Evolutionary conservation across 192 early-diverging fungal species (phyloP).

Genomic region (Allomyces javanicus): DNA sequence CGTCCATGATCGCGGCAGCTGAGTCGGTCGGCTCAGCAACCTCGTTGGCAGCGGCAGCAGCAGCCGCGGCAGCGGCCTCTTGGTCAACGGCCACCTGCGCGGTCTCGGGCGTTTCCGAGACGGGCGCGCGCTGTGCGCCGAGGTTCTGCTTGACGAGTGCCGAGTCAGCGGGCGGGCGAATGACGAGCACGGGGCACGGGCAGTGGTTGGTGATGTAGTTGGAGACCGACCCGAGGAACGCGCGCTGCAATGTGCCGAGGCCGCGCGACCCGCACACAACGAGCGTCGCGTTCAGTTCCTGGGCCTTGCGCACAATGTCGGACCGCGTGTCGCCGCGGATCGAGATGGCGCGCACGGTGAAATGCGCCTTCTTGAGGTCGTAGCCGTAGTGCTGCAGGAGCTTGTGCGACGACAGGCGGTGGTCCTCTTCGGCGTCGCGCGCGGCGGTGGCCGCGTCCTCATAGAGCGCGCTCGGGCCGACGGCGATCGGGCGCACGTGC

Average conservation of each 20-base stretch:
- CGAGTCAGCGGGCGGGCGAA: slow-evolving; percentile 3
- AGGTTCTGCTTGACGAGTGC: neutral
- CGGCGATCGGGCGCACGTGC: neutral
- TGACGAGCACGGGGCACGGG: slow-evolving; percentile 5
- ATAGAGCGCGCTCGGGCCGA: neutral
- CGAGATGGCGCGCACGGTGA: neutral
- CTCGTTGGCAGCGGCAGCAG: too few species aligned
- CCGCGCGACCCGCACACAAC: slow-evolving; percentile 5
- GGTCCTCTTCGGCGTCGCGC: neutral
- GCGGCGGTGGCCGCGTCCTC: neutral
- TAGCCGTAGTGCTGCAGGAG: neutral
- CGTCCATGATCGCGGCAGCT: too few species aligned
- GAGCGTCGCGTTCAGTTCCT: slow-evolving; percentile 1
- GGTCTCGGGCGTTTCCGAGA: neutral
- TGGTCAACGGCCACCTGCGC: neutral
- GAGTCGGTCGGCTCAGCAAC: too few species aligned
- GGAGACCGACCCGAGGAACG: slow-evolving; percentile 8
- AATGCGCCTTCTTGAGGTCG: neutral
- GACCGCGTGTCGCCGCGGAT: neutral
- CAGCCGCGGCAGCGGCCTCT: too few species aligned
- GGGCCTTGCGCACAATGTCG: neutral
- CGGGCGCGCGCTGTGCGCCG: neutral
- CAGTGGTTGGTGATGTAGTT: slow-evolving; percentile 6
- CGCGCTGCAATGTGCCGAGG: slow-evolving; percentile 4
- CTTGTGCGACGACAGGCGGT: neutral